Conservation (phyloP, 1,284 basidiomycete genomes). For the Cryptococcus hybrid region DNA sequence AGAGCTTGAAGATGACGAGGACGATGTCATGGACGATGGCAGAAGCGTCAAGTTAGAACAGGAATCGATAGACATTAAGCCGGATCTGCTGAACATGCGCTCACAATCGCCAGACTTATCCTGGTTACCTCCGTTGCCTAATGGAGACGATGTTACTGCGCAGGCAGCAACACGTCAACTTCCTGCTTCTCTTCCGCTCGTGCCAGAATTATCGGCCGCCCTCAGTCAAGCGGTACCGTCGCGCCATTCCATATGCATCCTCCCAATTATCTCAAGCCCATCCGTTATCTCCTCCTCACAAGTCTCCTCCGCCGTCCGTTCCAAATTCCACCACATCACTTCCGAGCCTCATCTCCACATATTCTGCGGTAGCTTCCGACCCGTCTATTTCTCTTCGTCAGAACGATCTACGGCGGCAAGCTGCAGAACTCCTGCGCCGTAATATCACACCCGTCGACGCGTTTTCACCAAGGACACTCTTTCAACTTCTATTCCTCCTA, state of each 20-base stretch:
- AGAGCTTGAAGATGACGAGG: slow-evolving; percentile 5
- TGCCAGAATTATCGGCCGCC: slow-evolving; percentile 1
- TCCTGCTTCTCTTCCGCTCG: slow-evolving; percentile 1
- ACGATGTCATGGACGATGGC: slow-evolving; percentile 12
- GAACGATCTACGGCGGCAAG: slow-evolving; percentile 32
- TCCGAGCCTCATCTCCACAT: slow-evolving; percentile 29
- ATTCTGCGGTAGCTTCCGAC: slow-evolving; percentile 27
- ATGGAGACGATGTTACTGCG: background rate
- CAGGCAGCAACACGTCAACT: background rate
- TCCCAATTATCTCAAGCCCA: slow-evolving; percentile 30
- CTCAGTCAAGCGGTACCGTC: slow-evolving; percentile 36
- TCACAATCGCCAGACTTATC: slow-evolving; percentile 23
- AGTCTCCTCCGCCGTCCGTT: background rate
- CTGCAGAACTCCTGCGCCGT: slow-evolving; percentile 32
- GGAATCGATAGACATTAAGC: slow-evolving; percentile 11
- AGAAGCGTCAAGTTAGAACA: background rate
- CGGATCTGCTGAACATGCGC: slow-evolving; percentile 9
- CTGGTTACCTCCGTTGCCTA: slow-evolving; percentile 40
- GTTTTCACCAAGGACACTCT: slow-evolving; percentile 32
- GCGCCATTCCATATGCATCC: slow-evolving; percentile 29
- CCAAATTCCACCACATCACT: slow-evolving; percentile 33
- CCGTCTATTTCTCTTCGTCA: slow-evolving; percentile 32
- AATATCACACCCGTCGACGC: slow-evolving; percentile 32
- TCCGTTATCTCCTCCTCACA: slow-evolving; percentile 24
- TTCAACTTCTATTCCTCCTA: slow-evolving; percentile 23